Conservation (phyloP, 352 stramenopile species). For the Globisporangium camurandrum region DNA sequence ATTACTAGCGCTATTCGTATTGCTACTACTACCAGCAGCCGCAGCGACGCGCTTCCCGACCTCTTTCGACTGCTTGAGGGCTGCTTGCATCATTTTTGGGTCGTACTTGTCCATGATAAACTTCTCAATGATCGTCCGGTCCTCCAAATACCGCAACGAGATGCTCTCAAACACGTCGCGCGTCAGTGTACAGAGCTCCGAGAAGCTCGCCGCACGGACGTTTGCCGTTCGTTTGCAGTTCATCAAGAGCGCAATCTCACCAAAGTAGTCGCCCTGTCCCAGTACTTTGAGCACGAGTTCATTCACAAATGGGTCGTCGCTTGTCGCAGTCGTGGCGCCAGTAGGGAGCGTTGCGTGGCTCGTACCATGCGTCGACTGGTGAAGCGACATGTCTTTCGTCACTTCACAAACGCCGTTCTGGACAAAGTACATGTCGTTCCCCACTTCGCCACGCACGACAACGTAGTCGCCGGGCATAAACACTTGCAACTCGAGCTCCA, state of each 20-base stretch:
- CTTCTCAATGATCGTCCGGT: constrained; percentile 74
- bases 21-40: no score
- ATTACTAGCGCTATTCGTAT: no score
- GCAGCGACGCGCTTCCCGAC: constrained; percentile 55
- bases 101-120: constrained; percentile 86
- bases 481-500: constrained; percentile 74
- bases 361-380: constrained; percentile 3
- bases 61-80: constrained; percentile 70
- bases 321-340: no score
- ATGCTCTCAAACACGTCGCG: constrained; percentile 74
- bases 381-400: constrained; percentile 44
- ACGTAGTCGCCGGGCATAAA: constrained; percentile 85
- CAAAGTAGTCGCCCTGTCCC: constrained; percentile 75
- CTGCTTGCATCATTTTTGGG: constrained; percentile 56
- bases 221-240: constrained; percentile 82
- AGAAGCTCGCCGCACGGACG: constrained; percentile 62
- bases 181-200: constrained; percentile 67
- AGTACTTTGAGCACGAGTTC: constrained; percentile 63
- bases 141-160: constrained; percentile 64
- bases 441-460: constrained; percentile 72
- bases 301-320: constrained; percentile 9
- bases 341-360: constrained; percentile 1
- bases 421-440: constrained; percentile 88
- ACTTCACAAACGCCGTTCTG: constrained; percentile 73
- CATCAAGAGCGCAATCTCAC: constrained; percentile 75